These are phyloP conservation scores for Phytophthora macrochlamydospora DNA, from an alignment of 352 stramenopile species.

Conservation along the genomic window DNA sequence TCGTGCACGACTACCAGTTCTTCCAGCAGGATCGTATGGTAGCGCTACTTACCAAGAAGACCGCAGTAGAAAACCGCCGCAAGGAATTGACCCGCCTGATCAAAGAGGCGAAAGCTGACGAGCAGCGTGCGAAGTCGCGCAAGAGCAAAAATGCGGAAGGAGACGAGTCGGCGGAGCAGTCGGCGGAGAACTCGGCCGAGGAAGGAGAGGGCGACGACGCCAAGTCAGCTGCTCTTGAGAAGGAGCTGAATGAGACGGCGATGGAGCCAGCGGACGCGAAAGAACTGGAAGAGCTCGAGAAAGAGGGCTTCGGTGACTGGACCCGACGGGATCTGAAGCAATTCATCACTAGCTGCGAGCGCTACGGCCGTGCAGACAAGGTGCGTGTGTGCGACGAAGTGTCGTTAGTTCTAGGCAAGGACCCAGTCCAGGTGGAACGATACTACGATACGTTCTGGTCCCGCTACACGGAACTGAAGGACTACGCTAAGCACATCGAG, in stretches of 20 bases:
- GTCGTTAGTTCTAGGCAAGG: constrained; percentile 89
- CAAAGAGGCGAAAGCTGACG: constrained; percentile 84
- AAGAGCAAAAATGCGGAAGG: constrained; percentile 76
- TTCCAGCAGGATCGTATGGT: constrained; percentile 93
- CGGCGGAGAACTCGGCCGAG: constrained; percentile 67
- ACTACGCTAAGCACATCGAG: constrained; percentile 93
- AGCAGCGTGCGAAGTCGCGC: constrained; percentile 72
- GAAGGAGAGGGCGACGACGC: constrained; percentile 58
- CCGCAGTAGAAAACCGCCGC: constrained; percentile 88
- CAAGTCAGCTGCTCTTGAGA: constrained; percentile 72
- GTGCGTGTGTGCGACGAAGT: constrained; percentile 92
- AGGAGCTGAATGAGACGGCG: constrained; percentile 79
- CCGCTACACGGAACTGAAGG: constrained; percentile 93
- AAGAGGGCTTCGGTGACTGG: constrained; percentile 96
- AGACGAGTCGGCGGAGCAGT: constrained; percentile 66
- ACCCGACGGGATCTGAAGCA: constrained; percentile 89
- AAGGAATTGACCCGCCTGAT: constrained; percentile 85
- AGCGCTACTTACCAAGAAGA: constrained; percentile 85
- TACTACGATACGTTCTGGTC: constrained; percentile 98
- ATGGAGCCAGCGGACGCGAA: constrained; percentile 71
- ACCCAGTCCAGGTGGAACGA: constrained; percentile 88
- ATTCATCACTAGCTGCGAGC: constrained; percentile 93
- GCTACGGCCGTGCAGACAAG: constrained; percentile 93
- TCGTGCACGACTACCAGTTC: constrained; percentile 96
- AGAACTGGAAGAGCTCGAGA: constrained; percentile 76